Evolutionary conservation across 352 stramenopile genomes (phyloP), one percentile per base, ranked within the genome.

Genomic region (Phytophthora pini): DNA sequence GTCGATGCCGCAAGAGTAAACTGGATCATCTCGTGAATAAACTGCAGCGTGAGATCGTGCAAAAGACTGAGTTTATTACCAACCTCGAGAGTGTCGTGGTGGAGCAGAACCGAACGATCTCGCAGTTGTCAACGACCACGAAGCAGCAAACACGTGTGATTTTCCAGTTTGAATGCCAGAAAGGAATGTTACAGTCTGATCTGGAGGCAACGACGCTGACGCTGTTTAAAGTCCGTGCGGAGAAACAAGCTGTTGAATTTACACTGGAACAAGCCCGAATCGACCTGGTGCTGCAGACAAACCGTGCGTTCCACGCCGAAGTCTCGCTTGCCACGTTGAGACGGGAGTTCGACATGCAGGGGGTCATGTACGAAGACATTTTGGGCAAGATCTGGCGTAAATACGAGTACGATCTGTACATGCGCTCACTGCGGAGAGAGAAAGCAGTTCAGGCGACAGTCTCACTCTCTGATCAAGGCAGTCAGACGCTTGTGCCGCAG

Each of bases 401-500:
- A 27, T 90, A 91, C 53, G 80, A 93, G 48, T 62, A 88, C 29
- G 67, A 85, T 4, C 50, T 86, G 43, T 79, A 87, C 44, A 89
- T 90, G 84, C 47, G 65, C 9, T 90, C 82, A 24, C 58, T 88
- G 7, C 72, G 86, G 3, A 67, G 80, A 2, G 71, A 90, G 8
- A 75, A 90, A 52, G 77, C 62, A 1, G 56, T 88, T 15, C 86
- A 94, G 65, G 86, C 86, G 3, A 90, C 77, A 0, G 80, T 89
- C 20, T 40, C 29, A 6, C 70, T 79, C 9, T 47, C 57, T 0
- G 68, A 87, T 3, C 39, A 79, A 10, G 32, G 54, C 4, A 76
- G 73, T 0, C 86, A 94, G 57, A 94, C 86, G 3, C 72, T 92
- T 2, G 75, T 88, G 13, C 83, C 82, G 5, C 78, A 88, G 43